Conservation (phyloP, 2,329 filamentous ascomycete genomes). For the Colletotrichum sp. region DNA sequence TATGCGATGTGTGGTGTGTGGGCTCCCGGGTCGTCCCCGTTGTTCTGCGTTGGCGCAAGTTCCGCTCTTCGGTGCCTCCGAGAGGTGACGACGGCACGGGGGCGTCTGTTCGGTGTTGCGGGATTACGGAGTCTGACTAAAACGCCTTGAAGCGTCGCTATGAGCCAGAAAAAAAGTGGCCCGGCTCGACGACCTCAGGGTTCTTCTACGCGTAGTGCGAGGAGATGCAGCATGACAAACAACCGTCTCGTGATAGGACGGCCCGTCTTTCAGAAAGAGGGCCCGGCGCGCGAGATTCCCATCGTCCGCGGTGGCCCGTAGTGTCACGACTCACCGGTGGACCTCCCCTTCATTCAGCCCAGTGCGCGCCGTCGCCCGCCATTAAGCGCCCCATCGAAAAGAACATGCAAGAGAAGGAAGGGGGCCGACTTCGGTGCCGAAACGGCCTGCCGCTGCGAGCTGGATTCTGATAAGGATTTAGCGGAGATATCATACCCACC, state of each 20-base stretch:
- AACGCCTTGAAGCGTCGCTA: not conserved
- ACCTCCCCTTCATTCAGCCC: not conserved
- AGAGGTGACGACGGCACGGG: not conserved
- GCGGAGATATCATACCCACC: not conserved
- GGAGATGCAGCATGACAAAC: not conserved
- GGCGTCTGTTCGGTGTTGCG: not conserved
- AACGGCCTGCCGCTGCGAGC: not conserved
- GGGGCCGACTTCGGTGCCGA: constrained; percentile 3
- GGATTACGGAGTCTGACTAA: not conserved
- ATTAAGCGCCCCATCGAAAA: not conserved
- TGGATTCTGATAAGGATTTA: constrained; percentile 10
- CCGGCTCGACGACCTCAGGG: not conserved
- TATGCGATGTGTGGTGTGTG: not conserved
- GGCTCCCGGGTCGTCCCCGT: not conserved
- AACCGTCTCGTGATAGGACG: not conserved
- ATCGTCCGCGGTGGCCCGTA: not conserved
- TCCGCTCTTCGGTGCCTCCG: constrained; percentile 20
- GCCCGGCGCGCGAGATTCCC: not conserved
- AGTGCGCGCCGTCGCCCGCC: not conserved
- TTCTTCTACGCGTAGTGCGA: not conserved
- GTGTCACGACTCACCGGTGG: not conserved
- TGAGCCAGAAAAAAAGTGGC: not conserved
- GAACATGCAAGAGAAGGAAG: constrained; percentile 1
- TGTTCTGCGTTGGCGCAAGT: constrained; percentile 8
- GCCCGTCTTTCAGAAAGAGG: not conserved